A percentile compares a stretch with the other conserved stretches of the same genome.
These are phyloP conservation scores for Cystobasidium tubakii DNA, from an alignment of 768 basidiomycete genomes.

Conservation along the genomic window DNA sequence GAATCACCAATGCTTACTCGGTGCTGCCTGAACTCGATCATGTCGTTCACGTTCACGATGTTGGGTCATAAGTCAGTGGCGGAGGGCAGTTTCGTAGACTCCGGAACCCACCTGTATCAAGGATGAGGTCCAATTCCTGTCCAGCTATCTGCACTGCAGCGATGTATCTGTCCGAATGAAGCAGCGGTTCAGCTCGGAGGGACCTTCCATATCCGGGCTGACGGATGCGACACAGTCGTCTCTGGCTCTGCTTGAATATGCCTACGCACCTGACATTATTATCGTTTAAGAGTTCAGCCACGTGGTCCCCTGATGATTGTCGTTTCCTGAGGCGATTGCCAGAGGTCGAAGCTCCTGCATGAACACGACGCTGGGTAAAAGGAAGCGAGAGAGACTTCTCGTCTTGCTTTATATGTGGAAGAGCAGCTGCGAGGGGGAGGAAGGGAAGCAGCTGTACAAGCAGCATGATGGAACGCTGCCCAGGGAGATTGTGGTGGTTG, in stretches of 20 bases:
- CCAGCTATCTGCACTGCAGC: neutral
- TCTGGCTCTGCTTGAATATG: too few species aligned
- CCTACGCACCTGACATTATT: slow-evolving; percentile 26
- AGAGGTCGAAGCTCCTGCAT: neutral
- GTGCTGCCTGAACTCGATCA: slow-evolving; percentile 13
- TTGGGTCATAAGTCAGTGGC: slow-evolving; percentile 14
- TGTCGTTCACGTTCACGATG: neutral
- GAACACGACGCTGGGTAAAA: neutral
- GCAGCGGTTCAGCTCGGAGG: neutral
- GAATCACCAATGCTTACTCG: slow-evolving; percentile 6
- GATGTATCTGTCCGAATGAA: neutral
- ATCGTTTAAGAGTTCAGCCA: slow-evolving; percentile 4
- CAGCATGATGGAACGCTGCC: neutral
- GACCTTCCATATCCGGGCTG: neutral
- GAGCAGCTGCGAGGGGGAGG: neutral
- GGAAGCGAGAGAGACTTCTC: neutral
- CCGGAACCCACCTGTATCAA: slow-evolving; percentile 24
- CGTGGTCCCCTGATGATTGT: slow-evolving; percentile 9
- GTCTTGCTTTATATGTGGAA: slow-evolving; percentile 1
- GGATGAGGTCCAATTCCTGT: slow-evolving; percentile 9
- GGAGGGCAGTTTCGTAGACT: too few species aligned
- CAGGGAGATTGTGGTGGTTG: neutral
- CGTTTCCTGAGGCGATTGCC: neutral
- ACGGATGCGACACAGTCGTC: neutral
- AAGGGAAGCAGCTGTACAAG: neutral